A percentile compares a stretch with the other conserved stretches of the same genome.
phyloP scores from a whole-genome alignment of 495 filamentous ascomycete genomes.

The Hamigera avellanea region DNA sequence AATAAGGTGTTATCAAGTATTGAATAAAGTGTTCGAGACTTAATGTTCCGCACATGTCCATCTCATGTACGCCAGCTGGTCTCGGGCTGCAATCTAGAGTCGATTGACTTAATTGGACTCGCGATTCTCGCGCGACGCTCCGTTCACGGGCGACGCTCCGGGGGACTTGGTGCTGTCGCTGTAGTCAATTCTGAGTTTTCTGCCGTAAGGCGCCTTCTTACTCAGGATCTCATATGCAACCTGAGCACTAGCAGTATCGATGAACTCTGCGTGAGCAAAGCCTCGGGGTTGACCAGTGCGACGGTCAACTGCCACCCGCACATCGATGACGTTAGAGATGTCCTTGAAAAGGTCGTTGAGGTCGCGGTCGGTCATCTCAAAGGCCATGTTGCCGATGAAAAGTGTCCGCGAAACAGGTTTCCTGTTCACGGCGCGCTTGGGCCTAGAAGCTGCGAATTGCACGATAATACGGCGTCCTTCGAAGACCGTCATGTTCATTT shows the following conservation, averaged over 20 bases:
- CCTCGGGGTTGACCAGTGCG: slow-evolving; percentile 78
- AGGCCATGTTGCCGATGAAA: slow-evolving; percentile 84
- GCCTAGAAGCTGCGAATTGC: slow-evolving; percentile 24
- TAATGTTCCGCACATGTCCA: too few relatives aligned
- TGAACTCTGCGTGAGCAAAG: slow-evolving; percentile 85
- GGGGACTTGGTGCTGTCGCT: slow-evolving; percentile 11
- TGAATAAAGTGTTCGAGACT: too few relatives aligned
- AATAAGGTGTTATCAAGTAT: too few relatives aligned
- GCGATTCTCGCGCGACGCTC: too few relatives aligned
- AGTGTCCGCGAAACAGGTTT: slow-evolving; percentile 51
- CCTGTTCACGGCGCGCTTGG: slow-evolving; percentile 1
- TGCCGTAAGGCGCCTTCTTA: slow-evolving; percentile 50
- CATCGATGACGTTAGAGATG: slow-evolving; percentile 60
- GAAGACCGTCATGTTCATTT: slow-evolving; percentile 56
- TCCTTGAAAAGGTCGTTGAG: slow-evolving; percentile 70
- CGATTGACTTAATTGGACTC: background rate
- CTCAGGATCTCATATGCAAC: slow-evolving; percentile 44
- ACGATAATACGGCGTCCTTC: slow-evolving; percentile 68
- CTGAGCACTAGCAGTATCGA: slow-evolving; percentile 48
- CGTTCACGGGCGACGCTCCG: too few relatives aligned
- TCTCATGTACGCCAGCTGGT: too few relatives aligned
- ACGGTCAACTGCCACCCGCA: slow-evolving; percentile 83
- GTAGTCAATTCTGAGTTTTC: slow-evolving; percentile 57
- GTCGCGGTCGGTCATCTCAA: slow-evolving; percentile 80
- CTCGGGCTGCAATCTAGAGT: too few relatives aligned